A percentile compares a stretch with the other conserved stretches of the same genome.
phyloP scores from a whole-genome alignment of 2,329 filamentous ascomycete species.

The Epichloe coenophiala region DNA sequence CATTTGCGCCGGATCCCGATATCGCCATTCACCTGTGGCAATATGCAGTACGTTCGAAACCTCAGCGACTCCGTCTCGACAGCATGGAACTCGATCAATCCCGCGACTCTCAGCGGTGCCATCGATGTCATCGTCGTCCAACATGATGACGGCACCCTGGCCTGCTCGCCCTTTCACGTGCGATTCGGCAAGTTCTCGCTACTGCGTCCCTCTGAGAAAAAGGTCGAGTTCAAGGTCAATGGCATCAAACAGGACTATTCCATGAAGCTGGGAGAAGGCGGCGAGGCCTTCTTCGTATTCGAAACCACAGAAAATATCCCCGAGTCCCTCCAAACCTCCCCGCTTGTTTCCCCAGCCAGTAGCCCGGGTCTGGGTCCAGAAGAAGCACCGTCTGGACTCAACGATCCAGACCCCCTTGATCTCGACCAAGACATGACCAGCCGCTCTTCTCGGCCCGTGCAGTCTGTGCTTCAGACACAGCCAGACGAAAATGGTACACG shows the following conservation, averaged over 20 bases:
- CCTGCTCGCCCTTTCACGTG: slow-evolving; percentile 95
- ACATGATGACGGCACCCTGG: slow-evolving; percentile 77
- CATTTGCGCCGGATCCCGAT: neutral
- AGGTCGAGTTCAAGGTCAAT: slow-evolving; percentile 97
- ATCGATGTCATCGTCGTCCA: slow-evolving; percentile 99
- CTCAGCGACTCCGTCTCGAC: slow-evolving; percentile 92
- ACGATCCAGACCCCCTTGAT: slow-evolving; percentile 58
- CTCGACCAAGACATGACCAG: slow-evolving; percentile 34
- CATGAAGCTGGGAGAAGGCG: slow-evolving; percentile 96
- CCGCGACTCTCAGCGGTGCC: slow-evolving; percentile 88
- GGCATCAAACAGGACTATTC: slow-evolving; percentile 81
- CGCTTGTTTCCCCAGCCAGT: slow-evolving; percentile 75
- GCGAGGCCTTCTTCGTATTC: slow-evolving; percentile 98
- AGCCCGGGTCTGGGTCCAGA: slow-evolving; percentile 55
- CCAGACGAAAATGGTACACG: slow-evolving; percentile 17
- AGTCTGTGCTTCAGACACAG: slow-evolving; percentile 24
- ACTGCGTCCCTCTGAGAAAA: slow-evolving; percentile 90
- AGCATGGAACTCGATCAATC: slow-evolving; percentile 99
- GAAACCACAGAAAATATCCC: slow-evolving; percentile 87
- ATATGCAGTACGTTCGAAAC: slow-evolving; percentile 96
- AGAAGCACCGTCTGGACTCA: slow-evolving; percentile 26
- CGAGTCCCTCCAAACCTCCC: slow-evolving; percentile 87
- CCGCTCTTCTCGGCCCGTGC: slow-evolving; percentile 29
- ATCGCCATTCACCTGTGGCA: slow-evolving; percentile 13
- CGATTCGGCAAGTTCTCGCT: slow-evolving; percentile 98